phyloP scores from a whole-genome alignment of 805 yeast species.

The Kluyveromyces starmeri region DNA sequence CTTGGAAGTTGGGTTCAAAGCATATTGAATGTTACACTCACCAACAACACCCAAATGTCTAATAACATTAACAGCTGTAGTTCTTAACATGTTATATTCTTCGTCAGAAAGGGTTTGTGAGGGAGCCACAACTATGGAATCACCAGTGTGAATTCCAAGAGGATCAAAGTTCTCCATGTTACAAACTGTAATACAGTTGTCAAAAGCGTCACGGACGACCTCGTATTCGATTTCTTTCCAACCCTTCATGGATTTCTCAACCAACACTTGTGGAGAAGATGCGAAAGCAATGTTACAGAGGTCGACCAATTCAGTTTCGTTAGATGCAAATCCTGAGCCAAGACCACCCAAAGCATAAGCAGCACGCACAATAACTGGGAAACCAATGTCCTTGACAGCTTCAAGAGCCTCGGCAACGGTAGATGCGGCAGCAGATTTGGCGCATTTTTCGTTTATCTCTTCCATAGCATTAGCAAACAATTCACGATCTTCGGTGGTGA shows the following conservation, averaged over 20 bases:
- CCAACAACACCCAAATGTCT: slow-evolving; percentile 98
- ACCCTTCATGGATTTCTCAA: slow-evolving; percentile 96
- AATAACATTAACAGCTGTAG: slow-evolving; percentile 94
- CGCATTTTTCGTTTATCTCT: slow-evolving; percentile 92
- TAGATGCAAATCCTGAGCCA: slow-evolving; percentile 95
- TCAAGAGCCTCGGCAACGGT: slow-evolving; percentile 70
- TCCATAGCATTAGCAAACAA: slow-evolving; percentile 91
- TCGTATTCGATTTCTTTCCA: slow-evolving; percentile 99
- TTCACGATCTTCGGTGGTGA: slow-evolving; percentile 97
- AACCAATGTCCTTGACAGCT: slow-evolving; percentile 83
- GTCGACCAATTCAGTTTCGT: slow-evolving; percentile 70
- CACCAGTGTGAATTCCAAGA: slow-evolving; percentile 97
- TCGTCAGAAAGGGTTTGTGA: slow-evolving; percentile 95
- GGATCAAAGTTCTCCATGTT: slow-evolving; percentile 99
- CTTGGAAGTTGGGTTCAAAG: slow-evolving; percentile 84
- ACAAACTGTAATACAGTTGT: slow-evolving; percentile 97
- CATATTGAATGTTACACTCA: slow-evolving; percentile 97
- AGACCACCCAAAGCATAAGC: slow-evolving; percentile 97
- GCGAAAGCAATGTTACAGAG: slow-evolving; percentile 90
- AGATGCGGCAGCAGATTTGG: slow-evolving; percentile 80
- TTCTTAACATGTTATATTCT: slow-evolving; percentile 95
- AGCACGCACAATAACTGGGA: slow-evolving; percentile 94
- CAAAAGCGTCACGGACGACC: slow-evolving; percentile 95
- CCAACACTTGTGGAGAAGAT: slow-evolving; percentile 89
- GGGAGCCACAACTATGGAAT: slow-evolving; percentile 97